phyloP scores from a whole-genome alignment of 177 flowering plant genomes.

The Vitis hybrid region DNA sequence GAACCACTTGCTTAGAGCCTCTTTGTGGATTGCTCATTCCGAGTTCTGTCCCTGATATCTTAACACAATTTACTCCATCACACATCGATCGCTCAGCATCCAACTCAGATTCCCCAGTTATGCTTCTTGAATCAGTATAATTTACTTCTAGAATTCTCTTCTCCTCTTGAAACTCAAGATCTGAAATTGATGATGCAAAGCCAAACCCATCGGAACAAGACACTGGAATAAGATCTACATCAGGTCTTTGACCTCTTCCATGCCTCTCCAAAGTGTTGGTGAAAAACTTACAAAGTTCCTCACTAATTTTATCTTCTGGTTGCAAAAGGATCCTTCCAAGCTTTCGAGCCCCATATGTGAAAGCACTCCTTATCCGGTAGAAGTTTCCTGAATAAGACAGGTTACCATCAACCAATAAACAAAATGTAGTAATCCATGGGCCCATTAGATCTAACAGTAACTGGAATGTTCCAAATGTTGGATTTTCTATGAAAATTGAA shows the following conservation, averaged over 20 bases:
- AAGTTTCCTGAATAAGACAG: slow-evolving; percentile 43
- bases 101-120: slow-evolving; percentile 1
- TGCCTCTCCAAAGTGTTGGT: slow-evolving; percentile 58
- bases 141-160: slow-evolving; percentile 9
- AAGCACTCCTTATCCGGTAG: slow-evolving; percentile 64
- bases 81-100: slow-evolving; percentile 10
- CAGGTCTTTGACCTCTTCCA: slow-evolving; percentile 58
- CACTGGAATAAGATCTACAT: slow-evolving; percentile 37
- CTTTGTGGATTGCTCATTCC: slow-evolving; percentile 5
- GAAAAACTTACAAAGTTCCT: slow-evolving; percentile 46
- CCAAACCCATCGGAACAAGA: slow-evolving; percentile 15
- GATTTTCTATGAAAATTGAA: too few species aligned
- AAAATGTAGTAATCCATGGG: background rate
- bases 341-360: slow-evolving; percentile 56
- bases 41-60: background rate
- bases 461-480: too few species aligned
- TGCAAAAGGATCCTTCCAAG: slow-evolving; percentile 42
- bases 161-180: slow-evolving; percentile 23
- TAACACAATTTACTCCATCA: slow-evolving; percentile 1
- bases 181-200: slow-evolving; percentile 9
- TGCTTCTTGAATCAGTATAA: slow-evolving; percentile 9
- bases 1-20: background rate
- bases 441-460: background rate
- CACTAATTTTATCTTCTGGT: slow-evolving; percentile 34
- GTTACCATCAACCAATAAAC: background rate